A percentile compares a stretch with the other conserved stretches of the same genome.
These are phyloP conservation scores for Ambrosia artemisiifolia DNA, from an alignment of 129 eudicot species.

Conservation along the genomic window DNA sequence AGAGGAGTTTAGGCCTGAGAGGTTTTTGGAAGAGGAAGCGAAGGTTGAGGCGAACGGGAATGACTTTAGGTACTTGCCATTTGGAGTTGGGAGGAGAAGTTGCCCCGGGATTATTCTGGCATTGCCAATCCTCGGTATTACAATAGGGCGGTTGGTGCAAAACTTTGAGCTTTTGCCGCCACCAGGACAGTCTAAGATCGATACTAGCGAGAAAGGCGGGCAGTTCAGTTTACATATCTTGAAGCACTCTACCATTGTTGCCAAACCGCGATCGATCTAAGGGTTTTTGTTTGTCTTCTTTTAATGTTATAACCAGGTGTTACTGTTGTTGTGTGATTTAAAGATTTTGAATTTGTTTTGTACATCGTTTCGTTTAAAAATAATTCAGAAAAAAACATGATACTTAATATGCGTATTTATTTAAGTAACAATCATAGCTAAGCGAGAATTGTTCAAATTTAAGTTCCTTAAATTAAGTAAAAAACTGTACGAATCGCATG, in stretches of 20 bases:
- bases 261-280: neutral
- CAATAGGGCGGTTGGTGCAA: neutral
- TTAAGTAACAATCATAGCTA: no score
- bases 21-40: slow-evolving; percentile 1
- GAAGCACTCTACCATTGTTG: neutral
- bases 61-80: neutral
- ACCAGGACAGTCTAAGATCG: slow-evolving; percentile 1
- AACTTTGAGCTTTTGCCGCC: neutral
- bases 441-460: no score
- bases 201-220: neutral
- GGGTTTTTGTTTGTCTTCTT: neutral
- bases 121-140: neutral
- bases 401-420: no score
- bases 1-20: neutral
- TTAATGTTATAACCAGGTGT: neutral
- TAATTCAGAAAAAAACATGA: no score
- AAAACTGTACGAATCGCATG: no score
- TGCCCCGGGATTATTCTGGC: neutral
- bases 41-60: neutral
- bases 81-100: neutral
- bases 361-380: neutral
- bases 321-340: neutral
- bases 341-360: neutral
- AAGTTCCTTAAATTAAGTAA: no score
- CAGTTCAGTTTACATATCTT: neutral